phyloP scores from a whole-genome alignment of 2,329 filamentous ascomycete species.

The Colletotrichum orchidophilum region DNA sequence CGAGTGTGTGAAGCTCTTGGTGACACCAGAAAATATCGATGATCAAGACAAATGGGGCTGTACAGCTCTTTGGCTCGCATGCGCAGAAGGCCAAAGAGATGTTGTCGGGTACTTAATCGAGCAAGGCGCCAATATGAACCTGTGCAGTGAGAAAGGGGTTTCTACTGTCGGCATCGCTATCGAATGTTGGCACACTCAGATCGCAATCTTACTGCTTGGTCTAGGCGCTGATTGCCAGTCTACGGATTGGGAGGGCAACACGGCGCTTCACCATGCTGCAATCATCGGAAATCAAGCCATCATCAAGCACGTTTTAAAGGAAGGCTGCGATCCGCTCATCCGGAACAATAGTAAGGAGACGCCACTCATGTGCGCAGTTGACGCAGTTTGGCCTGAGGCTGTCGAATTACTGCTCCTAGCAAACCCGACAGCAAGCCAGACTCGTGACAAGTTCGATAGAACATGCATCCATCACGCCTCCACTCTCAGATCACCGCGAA shows the following conservation, averaged over 20 bases:
- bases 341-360: too few relatives aligned
- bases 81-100: background rate
- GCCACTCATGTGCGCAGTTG: too few relatives aligned
- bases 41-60: background rate
- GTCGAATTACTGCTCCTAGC: background rate
- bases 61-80: background rate
- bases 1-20: background rate
- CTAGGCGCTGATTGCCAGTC: background rate
- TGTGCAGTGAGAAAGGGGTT: background rate
- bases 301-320: too few relatives aligned
- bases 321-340: too few relatives aligned
- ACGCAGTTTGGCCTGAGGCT: background rate
- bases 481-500: background rate
- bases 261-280: too few relatives aligned
- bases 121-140: background rate
- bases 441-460: rapidly evolving
- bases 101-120: background rate
- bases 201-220: background rate
- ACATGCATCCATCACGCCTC: background rate
- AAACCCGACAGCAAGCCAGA: background rate
- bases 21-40: background rate
- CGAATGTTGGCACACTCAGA: background rate
- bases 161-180: background rate
- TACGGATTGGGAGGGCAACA: too few relatives aligned
- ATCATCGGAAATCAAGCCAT: too few relatives aligned